Conservation (phyloP, 2,329 filamentous ascomycete genomes). For the Aspergillus eucalypticola region DNA sequence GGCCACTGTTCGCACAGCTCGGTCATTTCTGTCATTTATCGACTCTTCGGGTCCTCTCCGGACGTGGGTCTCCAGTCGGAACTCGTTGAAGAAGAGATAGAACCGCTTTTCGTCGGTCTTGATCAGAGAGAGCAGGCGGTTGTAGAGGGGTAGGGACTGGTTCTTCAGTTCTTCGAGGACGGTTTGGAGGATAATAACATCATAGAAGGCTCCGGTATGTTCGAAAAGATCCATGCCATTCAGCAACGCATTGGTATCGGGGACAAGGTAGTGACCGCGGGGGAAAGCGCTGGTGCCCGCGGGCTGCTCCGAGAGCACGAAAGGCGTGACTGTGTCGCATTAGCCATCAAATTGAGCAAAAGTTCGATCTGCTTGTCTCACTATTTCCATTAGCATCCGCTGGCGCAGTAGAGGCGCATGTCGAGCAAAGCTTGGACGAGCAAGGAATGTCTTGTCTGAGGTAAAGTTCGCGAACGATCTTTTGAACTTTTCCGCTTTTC, state of each 20-base stretch:
- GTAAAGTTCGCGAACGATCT: constrained; percentile 96
- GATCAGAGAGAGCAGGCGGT: constrained; percentile 83
- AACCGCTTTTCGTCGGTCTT: constrained; percentile 97
- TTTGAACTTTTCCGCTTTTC: constrained; percentile 94
- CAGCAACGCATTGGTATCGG: constrained; percentile 93
- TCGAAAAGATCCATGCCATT: constrained; percentile 98
- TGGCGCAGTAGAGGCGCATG: constrained; percentile 73
- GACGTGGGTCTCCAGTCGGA: constrained; percentile 87
- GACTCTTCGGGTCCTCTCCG: constrained; percentile 72
- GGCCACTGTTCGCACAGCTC: constrained; percentile 81
- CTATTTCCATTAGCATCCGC: constrained; percentile 76
- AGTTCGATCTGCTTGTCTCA: constrained; percentile 39
- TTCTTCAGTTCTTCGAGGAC: constrained; percentile 96
- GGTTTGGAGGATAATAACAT: constrained; percentile 94
- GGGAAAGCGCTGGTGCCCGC: constrained; percentile 80
- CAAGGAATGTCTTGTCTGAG: constrained; percentile 95
- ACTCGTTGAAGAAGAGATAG: constrained; percentile 99
- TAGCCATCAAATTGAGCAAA: constrained; percentile 19
- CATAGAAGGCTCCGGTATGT: constrained; percentile 85
- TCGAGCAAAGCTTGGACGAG: constrained; percentile 82
- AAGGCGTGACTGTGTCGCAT: constrained; percentile 64
- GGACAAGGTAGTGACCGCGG: constrained; percentile 88
- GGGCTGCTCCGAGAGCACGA: constrained; percentile 85
- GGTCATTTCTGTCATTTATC: constrained; percentile 96
- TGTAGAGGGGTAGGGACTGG: constrained; percentile 90